Percentiles rank a stretch among this genome's conserved stretches.
Conservation (phyloP, 2,329 filamentous ascomycete species). For the Nemania sp. region DNA sequence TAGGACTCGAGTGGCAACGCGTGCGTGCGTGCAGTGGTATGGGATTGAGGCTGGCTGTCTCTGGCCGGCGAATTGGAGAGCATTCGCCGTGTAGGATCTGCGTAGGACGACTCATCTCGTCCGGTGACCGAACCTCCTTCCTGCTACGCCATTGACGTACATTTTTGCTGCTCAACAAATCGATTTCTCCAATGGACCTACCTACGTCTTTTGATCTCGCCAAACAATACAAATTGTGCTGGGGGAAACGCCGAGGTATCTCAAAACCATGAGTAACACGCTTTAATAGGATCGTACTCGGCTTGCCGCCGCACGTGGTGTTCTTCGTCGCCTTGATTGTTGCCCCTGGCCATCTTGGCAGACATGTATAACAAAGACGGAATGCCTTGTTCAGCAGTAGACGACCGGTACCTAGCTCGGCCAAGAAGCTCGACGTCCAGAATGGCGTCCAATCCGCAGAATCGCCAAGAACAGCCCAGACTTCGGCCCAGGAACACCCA, state of each 20-base stretch:
- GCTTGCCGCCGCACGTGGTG: constrained; percentile 8
- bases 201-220: no score
- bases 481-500: constrained; percentile 4
- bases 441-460: constrained; percentile 1
- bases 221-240: no score
- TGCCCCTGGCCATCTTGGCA: neutral
- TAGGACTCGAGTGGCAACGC: neutral
- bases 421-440: neutral
- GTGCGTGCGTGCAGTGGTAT: no score
- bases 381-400: no score
- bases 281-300: neutral
- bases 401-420: no score
- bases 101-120: neutral
- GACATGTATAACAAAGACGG: no score
- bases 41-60: neutral
- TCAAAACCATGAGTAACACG: neutral
- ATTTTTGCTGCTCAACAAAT: neutral
- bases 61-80: neutral
- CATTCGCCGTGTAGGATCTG: neutral
- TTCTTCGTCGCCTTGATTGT: constrained; percentile 11
- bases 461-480: constrained; percentile 14
- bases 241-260: neutral
- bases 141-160: neutral
- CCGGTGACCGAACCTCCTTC: neutral
- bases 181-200: no score